Base-by-base conservation (phyloP, 2,329 filamentous ascomycete genomes). In the Ceratocystis alfenasii region DNA sequence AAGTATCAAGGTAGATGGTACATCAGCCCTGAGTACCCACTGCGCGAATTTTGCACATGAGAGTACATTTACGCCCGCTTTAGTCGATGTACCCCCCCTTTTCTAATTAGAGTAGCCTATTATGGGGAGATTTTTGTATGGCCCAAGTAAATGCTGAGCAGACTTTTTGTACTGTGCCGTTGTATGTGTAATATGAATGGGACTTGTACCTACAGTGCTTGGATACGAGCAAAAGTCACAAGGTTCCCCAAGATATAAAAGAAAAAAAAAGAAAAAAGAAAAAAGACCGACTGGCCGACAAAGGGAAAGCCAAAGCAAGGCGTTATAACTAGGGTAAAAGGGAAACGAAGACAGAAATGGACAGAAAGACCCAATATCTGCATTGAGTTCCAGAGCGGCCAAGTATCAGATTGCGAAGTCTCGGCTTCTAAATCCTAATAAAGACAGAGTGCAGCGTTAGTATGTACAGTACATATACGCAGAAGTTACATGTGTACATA, bases 51-150 rank as follows among this genome's bases (percentile, higher is more conserved):
- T 59, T 59, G 53, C 28, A 36, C 53, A 59, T 20, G 22, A 48
- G 44, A 25, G 41, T 50, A 63, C 61, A 63, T 30, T 30, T 48
- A 7, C 45, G 20, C 48, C 25, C 10, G 22, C 44, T 45, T 63
- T 63, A 30, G 46, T 48, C 25, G 1, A 63, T 63, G 61, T 63
- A 63, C 44, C 61, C 44, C 60, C 25, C 41, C 22, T 55, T 17
- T 36, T n/a, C 17, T 53, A 6, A 25, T 20, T 25, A 10, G 36
- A 36, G 36, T 36, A 36, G 36, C 36, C 36, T 36, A 36, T 36
- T 36, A 36, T 36, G 8, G 36, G 2, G 36, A 12, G 36, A 12
- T 36, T 3, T 36, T 36, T 36, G 30, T 36, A 36, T 36, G 36
- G 36, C 2, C 36, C 36, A 36, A 36, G 36, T 36, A 12, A 36